These are phyloP conservation scores for Diplodia intermedia DNA, from an alignment of 2,329 filamentous ascomycete species.

Conservation along the genomic window DNA sequence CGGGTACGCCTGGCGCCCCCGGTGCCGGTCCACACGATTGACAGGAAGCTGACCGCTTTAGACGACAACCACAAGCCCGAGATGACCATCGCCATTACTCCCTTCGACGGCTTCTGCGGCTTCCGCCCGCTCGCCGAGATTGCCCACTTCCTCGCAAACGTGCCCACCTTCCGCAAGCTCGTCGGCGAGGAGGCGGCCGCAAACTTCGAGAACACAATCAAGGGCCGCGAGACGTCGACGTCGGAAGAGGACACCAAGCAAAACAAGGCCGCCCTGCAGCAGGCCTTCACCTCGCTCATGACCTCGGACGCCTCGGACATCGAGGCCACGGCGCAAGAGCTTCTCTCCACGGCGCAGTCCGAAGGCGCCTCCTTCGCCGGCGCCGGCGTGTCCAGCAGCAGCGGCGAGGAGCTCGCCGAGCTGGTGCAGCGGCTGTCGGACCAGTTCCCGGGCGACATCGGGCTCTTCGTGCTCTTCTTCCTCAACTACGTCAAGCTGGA, in stretches of 20 bases:
- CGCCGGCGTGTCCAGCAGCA: conserved; percentile 62
- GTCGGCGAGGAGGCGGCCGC: conserved; percentile 57
- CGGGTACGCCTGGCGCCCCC: conserved; percentile 54
- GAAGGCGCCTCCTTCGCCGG: conserved; percentile 76
- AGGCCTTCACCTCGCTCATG: conserved; percentile 82
- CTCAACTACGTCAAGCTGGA: conserved; percentile 91
- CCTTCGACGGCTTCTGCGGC: conserved; percentile 94
- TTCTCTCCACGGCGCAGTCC: conserved; percentile 71
- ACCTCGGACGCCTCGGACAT: conserved; percentile 72
- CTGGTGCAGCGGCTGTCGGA: conserved; percentile 78
- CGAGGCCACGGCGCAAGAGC: conserved; percentile 66
- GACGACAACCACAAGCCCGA: conserved; percentile 99
- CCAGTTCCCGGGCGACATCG: conserved; percentile 89
- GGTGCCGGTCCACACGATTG: not conserved
- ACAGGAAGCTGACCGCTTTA: conserved; percentile 16
- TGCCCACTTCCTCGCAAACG: conserved; percentile 76
- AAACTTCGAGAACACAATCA: conserved; percentile 55
- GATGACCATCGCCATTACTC: conserved; percentile 97
- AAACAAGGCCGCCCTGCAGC: conserved; percentile 81
- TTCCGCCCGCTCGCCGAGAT: conserved; percentile 91
- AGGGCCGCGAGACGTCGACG: conserved; percentile 61
- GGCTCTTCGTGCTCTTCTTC: conserved; percentile 95
- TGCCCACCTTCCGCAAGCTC: conserved; percentile 60
- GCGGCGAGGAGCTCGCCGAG: conserved; percentile 73
- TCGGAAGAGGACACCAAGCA: conserved; percentile 54